Base-by-base conservation (phyloP, 2,329 filamentous ascomycete species). In the Fusarium tanahbumbuense region DNA sequence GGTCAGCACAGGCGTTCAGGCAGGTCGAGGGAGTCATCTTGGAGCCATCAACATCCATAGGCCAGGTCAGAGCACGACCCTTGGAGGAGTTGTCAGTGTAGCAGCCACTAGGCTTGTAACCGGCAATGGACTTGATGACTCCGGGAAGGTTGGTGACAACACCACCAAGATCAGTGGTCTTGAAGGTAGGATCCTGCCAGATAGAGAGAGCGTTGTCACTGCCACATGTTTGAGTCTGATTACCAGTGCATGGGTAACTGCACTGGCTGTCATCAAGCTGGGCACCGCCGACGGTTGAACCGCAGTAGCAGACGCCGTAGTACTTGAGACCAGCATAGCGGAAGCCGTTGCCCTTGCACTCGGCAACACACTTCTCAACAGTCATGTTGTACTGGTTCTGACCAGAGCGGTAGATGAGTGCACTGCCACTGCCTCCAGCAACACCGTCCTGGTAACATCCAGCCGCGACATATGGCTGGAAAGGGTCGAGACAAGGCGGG, bases 61-160 rank as follows among this genome's bases (percentile, higher is more conserved):
- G 78, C 75, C 83, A 86, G 27, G 80, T 79, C 48, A 88, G 79
- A 27, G 86, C 81, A 50, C 81, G 82, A 42, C 83, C 81, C 54
- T 79, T 68, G 49, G 65, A 67, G 22, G 79, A 80, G 58, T 80
- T 73, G 65, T 87, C 86, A 28, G 80, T 82, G 73, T 86, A 91
- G 80, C 90, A 93, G 58, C 90, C 90, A n/a, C 86, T 76, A 68
- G 88, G 85, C 45, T 81, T 80, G 82, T 89, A 92, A 47, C 84
- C 82, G 56, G 81, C 81, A 46, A 85, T 80, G 25, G 83, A 44
- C 46, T 61, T 66, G 41, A 46, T 28, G 18, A 16, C 25, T 37
- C 68, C 84, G 25, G 42, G 84, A 27, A 84, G 76, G 53, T 85
- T 79, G 22, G 78, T 80, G 25, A 66, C 18, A 18, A 66, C 62